Evolutionary conservation across 1,284 basidiomycete genomes (phyloP).

Genomic region (Sparassis latifolia): DNA sequence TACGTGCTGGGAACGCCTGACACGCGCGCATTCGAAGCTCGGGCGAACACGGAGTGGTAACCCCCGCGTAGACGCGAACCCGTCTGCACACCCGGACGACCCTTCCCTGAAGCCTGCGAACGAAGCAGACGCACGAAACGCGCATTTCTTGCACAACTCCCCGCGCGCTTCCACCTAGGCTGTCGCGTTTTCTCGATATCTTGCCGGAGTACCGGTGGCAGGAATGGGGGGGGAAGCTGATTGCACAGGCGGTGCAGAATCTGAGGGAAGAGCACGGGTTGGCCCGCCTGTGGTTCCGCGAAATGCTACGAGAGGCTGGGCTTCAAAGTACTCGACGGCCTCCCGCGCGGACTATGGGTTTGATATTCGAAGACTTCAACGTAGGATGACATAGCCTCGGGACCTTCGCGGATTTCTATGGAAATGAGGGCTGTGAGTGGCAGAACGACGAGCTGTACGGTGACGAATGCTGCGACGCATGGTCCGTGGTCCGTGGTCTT

Average conservation of each 20-base stretch:
- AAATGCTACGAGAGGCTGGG: slow-evolving; percentile 52
- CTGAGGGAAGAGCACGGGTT: slow-evolving; percentile 39
- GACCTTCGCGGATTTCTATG: too few relatives aligned
- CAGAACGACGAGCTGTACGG: too few relatives aligned
- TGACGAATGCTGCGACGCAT: too few relatives aligned
- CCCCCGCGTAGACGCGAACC: slow-evolving; percentile 41
- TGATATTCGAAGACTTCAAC: slow-evolving; percentile 39
- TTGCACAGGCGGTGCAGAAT: slow-evolving; percentile 43
- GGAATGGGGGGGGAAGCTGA: slow-evolving; percentile 57
- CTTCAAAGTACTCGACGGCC: slow-evolving; percentile 45
- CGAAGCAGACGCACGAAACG: slow-evolving; percentile 44
- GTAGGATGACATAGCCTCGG: background rate
- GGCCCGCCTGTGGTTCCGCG: slow-evolving; percentile 51
- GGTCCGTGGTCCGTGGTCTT: too few relatives aligned
- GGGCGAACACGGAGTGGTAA: slow-evolving; percentile 48
- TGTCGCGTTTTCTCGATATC: slow-evolving; percentile 55
- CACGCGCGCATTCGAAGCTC: slow-evolving; percentile 49
- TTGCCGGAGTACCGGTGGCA: slow-evolving; percentile 50
- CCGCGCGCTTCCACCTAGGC: slow-evolving; percentile 37
- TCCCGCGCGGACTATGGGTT: slow-evolving; percentile 38
- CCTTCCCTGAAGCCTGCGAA: slow-evolving; percentile 23
- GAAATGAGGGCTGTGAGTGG: too few relatives aligned
- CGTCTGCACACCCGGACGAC: slow-evolving; percentile 12
- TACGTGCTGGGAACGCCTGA: slow-evolving; percentile 58
- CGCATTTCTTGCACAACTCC: slow-evolving; percentile 44